Evolutionary conservation across 2,329 filamentous ascomycete genomes (phyloP), one percentile per base, ranked within the genome.

Genomic region (Talaromyces piceae): DNA sequence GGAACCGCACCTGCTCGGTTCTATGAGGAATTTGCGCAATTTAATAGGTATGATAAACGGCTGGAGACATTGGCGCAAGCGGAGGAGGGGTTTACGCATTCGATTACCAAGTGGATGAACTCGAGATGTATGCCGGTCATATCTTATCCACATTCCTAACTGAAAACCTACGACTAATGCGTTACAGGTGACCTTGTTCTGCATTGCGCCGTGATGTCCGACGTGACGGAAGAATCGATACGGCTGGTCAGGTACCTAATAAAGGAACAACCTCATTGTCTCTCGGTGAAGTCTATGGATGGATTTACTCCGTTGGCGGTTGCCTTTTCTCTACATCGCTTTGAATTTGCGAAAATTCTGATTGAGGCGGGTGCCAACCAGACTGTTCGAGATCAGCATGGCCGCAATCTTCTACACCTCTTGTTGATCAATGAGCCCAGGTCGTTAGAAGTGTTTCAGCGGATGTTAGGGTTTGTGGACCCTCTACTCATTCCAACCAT

Each of bases 341-440:
- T 55, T 7, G 56, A 52, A 13, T 64, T 60, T 27, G 66, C 78
- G 13, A 79, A 80, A 59, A 71, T 81, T 0, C 75, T 95, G 30
- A 75, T 91, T 47, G 71, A 77, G 1, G 80, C 78, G 23, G 87
- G 86, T 3, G 86, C 87, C 2, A 81, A 93, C 61, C 83, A 88
- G 61, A 79, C 80, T 1, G 71, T 71, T 28, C 82, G 82, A 22
- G 83, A 88, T 61, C 69, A 68, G 8, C 63, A 69, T 3, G 81
- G 81, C 9, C 76, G 80, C 57, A 94, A 91, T 58, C 70, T 91
- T 13, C 56, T 91, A 1, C 88, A 94, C 61, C 71, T 76, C 2
- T 73, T 83, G 9, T 51, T 69, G 4, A 43, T 43, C 5, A 59
- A 73, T 31, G 31, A 57, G 9, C 11, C 60, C 73, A 9, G 49